A percentile compares a stretch with the other conserved stretches of the same genome.
These are phyloP conservation scores for Kodamaea hsintzibuensis DNA, from an alignment of 805 yeast species.

Conservation along the genomic window DNA sequence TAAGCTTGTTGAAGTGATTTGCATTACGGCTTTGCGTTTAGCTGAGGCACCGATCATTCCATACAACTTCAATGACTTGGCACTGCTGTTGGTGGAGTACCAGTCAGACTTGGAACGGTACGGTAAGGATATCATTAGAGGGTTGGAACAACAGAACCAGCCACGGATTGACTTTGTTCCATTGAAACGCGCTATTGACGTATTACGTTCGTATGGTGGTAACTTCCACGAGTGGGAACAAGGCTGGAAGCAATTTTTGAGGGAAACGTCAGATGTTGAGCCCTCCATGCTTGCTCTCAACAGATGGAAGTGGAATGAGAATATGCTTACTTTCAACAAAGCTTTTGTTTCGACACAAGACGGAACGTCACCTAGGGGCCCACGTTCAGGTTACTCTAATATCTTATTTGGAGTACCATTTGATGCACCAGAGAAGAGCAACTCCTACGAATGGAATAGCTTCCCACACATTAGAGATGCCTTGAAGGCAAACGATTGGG, in stretches of 20 bases:
- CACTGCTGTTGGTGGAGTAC: conserved; percentile 44
- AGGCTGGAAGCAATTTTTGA: conserved; percentile 59
- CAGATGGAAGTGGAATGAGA: conserved; percentile 82
- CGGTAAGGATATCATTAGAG: conserved; percentile 18
- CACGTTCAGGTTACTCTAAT: conserved; percentile 66
- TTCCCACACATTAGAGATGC: conserved; percentile 81
- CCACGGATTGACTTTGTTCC: conserved; percentile 25
- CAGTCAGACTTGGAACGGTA: conserved; percentile 48
- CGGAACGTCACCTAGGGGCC: conserved; percentile 15
- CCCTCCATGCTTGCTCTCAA: conserved; percentile 70
- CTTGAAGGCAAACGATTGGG: conserved; percentile 49
- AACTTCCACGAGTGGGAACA: conserved; percentile 53
- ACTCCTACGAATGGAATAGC: conserved; percentile 54
- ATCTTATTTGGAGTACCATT: conserved; percentile 67
- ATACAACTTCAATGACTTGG: conserved; percentile 52
- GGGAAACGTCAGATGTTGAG: conserved; percentile 54
- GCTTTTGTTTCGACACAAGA: conserved; percentile 45
- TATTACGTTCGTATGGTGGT: conserved; percentile 37
- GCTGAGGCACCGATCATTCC: conserved; percentile 80
- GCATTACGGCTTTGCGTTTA: conserved; percentile 55
- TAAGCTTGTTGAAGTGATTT: conserved; percentile 55
- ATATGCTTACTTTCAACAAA: conserved; percentile 56
- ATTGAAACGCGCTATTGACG: conserved; percentile 26
- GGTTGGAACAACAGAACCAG: conserved; percentile 10
- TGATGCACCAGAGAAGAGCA: conserved; percentile 46